Base-by-base conservation (phyloP, 176 grass and related monocot genomes). In the Neostapfia colusana region DNA sequence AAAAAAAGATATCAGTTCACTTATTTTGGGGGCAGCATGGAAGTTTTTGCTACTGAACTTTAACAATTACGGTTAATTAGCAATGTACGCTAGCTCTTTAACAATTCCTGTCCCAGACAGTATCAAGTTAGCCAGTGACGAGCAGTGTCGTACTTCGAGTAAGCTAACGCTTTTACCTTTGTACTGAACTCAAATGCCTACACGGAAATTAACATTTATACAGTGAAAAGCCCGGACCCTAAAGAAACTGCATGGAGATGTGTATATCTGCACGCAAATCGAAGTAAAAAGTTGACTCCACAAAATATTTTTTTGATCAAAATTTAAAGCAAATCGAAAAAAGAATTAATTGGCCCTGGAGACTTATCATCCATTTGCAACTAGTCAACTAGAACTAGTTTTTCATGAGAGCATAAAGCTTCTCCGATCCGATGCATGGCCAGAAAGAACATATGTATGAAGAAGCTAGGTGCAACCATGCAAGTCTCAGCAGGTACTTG, bases 381-480 rank as follows among this genome's bases (percentile, higher is more conserved):
- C 24, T n/a, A 28, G 72, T 24, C 70, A 73, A 21, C 35, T 73
- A 56, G 20, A 51, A 15, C 4, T 4, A 54, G 10, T 15, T 16
- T 41, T 54, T 21, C n/a, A 31, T 43, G 38, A 42, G 71, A 42
- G 36, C 14, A 56, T 31, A 48, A 62, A 10, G 24, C 2, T 34
- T 17, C 31, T 61, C 11, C 49, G 40, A 46, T 12, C 16, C 56
- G 40, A 63, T 76, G 58, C 56, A 63, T 10, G 39, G 24, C 39
- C 16, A 45, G 39, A 17, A 35, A 35, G 55, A 60, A 41, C 3
- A 26, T 7, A 7, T 48, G 41, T 7, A 7, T 48, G 41, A 46
- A 76, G 53, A 61, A 75, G n/a, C n/a, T n/a, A n/a, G 39, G 25
- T 31, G 31, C 31, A 31, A 31, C 31, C 31, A 3, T 75, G 73